Percentiles rank a stretch among this genome's conserved stretches.
Evolutionary conservation across 2,329 filamentous ascomycete species (phyloP).

Genomic region (Hypocreales sp.): DNA sequence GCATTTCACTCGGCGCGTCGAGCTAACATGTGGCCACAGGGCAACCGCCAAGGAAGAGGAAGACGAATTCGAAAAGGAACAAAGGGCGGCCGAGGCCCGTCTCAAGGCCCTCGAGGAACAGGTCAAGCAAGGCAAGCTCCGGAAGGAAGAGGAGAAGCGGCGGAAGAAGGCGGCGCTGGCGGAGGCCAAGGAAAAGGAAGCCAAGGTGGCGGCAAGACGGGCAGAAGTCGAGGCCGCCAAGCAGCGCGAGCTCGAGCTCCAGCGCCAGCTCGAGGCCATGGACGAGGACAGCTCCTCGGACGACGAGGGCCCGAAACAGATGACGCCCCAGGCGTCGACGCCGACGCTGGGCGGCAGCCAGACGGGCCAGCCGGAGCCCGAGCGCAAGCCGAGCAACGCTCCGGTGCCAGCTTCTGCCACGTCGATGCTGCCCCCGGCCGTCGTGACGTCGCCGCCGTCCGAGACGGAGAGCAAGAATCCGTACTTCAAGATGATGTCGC

Average conservation of each 20-base stretch:
- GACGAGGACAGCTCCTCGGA: conserved; percentile 61
- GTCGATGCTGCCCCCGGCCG: conserved; percentile 29
- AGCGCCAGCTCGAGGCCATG: conserved; percentile 67
- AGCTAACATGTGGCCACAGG: conserved; percentile 31
- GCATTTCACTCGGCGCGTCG: too few relatives aligned
- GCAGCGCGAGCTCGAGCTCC: conserved; percentile 78
- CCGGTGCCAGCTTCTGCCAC: conserved; percentile 27
- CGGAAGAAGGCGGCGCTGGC: conserved; percentile 77
- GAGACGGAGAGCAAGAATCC: conserved; percentile 83
- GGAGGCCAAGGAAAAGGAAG: conserved; percentile 78
- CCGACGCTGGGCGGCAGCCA: conserved; percentile 37
- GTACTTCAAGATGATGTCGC: conserved; percentile 80
- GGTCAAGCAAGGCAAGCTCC: conserved; percentile 81
- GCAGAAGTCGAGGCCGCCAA: conserved; percentile 86
- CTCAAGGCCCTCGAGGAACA: conserved; percentile 86
- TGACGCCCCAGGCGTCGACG: conserved; percentile 45
- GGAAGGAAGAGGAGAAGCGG: conserved; percentile 92
- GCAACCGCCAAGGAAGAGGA: conserved; percentile 60
- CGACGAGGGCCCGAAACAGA: conserved; percentile 62
- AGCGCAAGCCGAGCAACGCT: conserved; percentile 34
- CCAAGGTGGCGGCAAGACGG: conserved; percentile 66
- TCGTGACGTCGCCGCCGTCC: conserved; percentile 36
- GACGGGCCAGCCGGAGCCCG: conserved; percentile 36
- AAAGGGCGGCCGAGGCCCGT: conserved; percentile 65
- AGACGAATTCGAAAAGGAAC: conserved; percentile 65